Evolutionary conservation across 495 filamentous ascomycete genomes (phyloP), one percentile per base, ranked within the genome.

Genomic region (Penicillium robsamsonii): DNA sequence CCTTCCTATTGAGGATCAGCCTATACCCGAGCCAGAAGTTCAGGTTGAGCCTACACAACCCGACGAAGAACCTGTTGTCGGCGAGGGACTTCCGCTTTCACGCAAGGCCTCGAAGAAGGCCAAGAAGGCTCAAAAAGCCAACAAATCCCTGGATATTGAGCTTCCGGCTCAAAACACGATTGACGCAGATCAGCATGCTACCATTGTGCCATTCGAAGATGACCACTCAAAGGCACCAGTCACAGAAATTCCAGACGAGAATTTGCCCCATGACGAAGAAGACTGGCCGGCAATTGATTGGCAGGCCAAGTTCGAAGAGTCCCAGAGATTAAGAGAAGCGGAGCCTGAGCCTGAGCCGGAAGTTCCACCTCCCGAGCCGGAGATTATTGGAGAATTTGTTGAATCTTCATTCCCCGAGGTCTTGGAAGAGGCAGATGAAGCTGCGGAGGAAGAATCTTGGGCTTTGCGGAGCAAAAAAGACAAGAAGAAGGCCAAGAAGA

Each of bases 281-380:
- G 62, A 53, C 44, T 77, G 70, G 65, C 70, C 72, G 57, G 49
- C 60, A 41, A 78, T 73, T 64, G 73, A 73, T 48, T 77, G 69
- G 70, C 69, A 69, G 45, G 59, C 47, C 48, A 63, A 69, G 46
- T 52, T 63, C 53, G 65, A 67, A 43, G 60, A 57, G 24, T 43
- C 47, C n/a, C 63, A 69, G 48, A 60, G 63, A 41, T 60, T 60
- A 25, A 52, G 57, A 6, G 68, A 71, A 33, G 56, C 66, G 46
- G 56, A 64, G 25, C 57, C 55, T 38, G 61, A 67, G 51, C 51
- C 57, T 42, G 68, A 70, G 41, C 56, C 67, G 27, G 57, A 31
- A 1, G 31, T 52, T n/a, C 59, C 50, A 25, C 62, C 64, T 37
- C 66, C 65, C 37, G 66, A 67, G 2, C 18, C 59, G 2, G 61